These are phyloP conservation scores for Paramecium sexaurelia DNA, from an alignment of 73 alveolate genomes.

Conservation along the genomic window DNA sequence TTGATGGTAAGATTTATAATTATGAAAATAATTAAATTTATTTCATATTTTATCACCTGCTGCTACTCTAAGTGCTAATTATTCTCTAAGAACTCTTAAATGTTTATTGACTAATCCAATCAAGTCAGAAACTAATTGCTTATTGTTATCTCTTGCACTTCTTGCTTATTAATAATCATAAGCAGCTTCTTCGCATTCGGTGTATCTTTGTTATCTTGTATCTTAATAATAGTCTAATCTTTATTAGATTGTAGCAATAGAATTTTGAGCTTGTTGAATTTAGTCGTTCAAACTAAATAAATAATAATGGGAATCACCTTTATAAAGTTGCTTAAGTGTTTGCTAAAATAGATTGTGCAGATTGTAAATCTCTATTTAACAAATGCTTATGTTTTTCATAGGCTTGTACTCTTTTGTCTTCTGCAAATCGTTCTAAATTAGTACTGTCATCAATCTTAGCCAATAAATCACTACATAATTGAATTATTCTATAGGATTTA, in stretches of 20 bases:
- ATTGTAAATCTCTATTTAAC: neutral
- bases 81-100: slow-evolving; percentile 52
- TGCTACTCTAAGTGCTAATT: slow-evolving; percentile 41
- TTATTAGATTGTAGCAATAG: neutral
- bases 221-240: slow-evolving; percentile 25
- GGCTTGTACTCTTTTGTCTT: slow-evolving; percentile 50
- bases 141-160: slow-evolving; percentile 37
- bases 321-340: slow-evolving; percentile 7
- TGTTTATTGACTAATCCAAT: slow-evolving; percentile 54
- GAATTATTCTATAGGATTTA: neutral
- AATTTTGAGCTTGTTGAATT: neutral
- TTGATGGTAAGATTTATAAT: neutral
- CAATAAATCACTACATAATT: slow-evolving; percentile 13
- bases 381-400: slow-evolving; percentile 14
- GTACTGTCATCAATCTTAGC: slow-evolving; percentile 44
- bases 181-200: slow-evolving; percentile 54
- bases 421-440: slow-evolving; percentile 58
- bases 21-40: neutral
- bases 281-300: neutral
- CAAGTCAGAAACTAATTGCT: slow-evolving; percentile 38
- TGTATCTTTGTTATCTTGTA: slow-evolving; percentile 11
- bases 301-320: neutral
- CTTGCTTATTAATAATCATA: slow-evolving; percentile 45
- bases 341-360: slow-evolving; percentile 47
- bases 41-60: slow-evolving; percentile 54